These are phyloP conservation scores for Candida incommunis DNA, from an alignment of 805 yeast species.

Conservation along the genomic window DNA sequence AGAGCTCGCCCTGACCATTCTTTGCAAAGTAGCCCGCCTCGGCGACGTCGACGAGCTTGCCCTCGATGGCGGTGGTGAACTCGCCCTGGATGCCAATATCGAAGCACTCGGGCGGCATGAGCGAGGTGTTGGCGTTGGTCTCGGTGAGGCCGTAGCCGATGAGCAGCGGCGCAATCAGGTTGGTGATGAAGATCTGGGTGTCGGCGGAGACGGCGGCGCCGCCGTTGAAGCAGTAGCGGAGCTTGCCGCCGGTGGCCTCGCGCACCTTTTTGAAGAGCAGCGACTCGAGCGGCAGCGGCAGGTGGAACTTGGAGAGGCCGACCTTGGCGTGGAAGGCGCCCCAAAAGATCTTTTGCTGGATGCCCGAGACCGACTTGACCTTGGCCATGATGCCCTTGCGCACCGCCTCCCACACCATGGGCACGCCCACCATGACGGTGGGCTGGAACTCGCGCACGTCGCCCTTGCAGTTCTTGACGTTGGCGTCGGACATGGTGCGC, in stretches of 20 bases:
- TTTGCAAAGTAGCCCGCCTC: conserved; percentile 87
- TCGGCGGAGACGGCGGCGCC: conserved; percentile 79
- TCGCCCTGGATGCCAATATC: conserved; percentile 75
- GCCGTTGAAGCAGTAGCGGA: conserved; percentile 67
- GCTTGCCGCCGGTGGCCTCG: conserved; percentile 88
- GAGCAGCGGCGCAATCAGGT: conserved; percentile 69
- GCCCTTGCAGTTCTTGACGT: conserved; percentile 74
- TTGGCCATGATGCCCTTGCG: conserved; percentile 82
- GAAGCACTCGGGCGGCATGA: conserved; percentile 49
- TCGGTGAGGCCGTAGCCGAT: conserved; percentile 96
- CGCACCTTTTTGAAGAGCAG: conserved; percentile 76
- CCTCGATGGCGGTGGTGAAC: conserved; percentile 67
- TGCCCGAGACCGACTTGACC: conserved; percentile 47
- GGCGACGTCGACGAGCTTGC: conserved; percentile 77
- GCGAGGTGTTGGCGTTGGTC: conserved; percentile 77
- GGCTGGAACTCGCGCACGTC: conserved; percentile 83
- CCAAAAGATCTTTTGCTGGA: conserved; percentile 80
- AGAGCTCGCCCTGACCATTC: conserved; percentile 86
- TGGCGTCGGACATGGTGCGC: conserved; percentile 73
- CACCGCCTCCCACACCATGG: conserved; percentile 95
- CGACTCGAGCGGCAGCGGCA: conserved; percentile 68
- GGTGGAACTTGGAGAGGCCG: conserved; percentile 43
- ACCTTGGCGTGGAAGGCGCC: conserved; percentile 62
- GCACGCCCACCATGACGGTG: conserved; percentile 94
- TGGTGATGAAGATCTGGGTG: conserved; percentile 71